Conservation (phyloP, 345 rosid species). For the Cardamine chenopodiifolia region DNA sequence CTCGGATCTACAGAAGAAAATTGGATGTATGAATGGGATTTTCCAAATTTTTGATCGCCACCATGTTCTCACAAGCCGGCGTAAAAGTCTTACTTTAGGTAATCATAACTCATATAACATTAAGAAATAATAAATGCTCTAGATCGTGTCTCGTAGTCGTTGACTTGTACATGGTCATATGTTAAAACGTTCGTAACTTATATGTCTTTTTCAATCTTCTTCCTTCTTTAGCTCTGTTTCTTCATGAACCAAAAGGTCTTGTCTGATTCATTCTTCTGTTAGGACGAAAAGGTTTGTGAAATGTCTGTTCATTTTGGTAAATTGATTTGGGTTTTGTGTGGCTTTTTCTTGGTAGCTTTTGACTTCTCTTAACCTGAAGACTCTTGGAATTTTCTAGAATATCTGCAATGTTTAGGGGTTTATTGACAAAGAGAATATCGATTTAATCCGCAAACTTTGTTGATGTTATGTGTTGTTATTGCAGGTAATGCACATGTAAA, state of each 20-base stretch:
- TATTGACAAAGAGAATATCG: not conserved
- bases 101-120: constrained; percentile 7
- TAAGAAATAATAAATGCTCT: not conserved
- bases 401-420: not conserved
- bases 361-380: constrained; percentile 14
- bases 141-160: constrained; percentile 41
- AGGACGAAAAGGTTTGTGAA: constrained; percentile 10
- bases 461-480: constrained; percentile 19
- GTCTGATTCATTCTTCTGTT: constrained; percentile 26
- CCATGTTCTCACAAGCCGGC: constrained; percentile 56
- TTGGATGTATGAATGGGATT: constrained; percentile 93
- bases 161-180: constrained; percentile 29
- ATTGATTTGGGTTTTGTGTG: constrained; percentile 5
- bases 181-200: constrained; percentile 4
- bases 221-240: constrained; percentile 29
- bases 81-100: constrained; percentile 72
- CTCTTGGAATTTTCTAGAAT: not conserved
- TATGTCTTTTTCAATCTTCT: constrained; percentile 26
- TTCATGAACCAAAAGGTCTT: constrained; percentile 19
- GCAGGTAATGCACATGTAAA: constrained; percentile 60
- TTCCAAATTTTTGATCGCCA: constrained; percentile 87
- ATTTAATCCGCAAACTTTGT: constrained; percentile 16
- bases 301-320: constrained; percentile 16
- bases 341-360: not conserved
- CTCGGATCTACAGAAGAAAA: constrained; percentile 83